phyloP scores from a whole-genome alignment of 306 rosid genomes.

The Luffa acutangula region DNA sequence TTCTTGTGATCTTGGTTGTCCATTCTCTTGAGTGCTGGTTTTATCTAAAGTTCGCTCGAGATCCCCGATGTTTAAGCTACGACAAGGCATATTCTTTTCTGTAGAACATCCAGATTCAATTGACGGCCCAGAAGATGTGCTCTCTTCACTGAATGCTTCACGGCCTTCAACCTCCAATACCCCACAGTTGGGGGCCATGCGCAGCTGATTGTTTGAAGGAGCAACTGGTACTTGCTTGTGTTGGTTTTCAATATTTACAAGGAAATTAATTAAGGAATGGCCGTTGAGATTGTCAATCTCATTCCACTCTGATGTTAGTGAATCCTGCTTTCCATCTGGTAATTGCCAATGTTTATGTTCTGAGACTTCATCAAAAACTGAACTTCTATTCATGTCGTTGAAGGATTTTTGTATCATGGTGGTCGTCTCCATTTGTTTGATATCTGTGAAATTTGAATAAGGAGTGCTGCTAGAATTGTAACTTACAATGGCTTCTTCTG shows the following conservation, averaged over 20 bases:
- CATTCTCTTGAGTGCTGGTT: constrained; percentile 21
- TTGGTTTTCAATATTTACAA: constrained; percentile 24
- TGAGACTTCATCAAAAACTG: constrained; percentile 27
- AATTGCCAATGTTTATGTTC: constrained; percentile 23
- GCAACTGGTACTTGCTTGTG: constrained; percentile 24
- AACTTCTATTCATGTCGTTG: constrained; percentile 31
- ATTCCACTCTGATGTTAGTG: constrained; percentile 22
- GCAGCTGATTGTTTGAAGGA: constrained; percentile 28
- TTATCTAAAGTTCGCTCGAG: constrained; percentile 19
- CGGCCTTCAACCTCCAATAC: constrained; percentile 23
- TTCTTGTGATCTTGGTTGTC: constrained; percentile 21
- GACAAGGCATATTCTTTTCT: constrained; percentile 19
- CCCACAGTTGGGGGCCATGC: constrained; percentile 16
- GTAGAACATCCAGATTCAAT: constrained; percentile 19
- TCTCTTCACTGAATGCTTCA: constrained; percentile 41
- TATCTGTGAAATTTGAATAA: constrained; percentile 22
- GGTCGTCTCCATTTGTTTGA: constrained; percentile 25
- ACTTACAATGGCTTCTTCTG: constrained; percentile 41
- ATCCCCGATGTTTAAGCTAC: constrained; percentile 26
- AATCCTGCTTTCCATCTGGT: constrained; percentile 12
- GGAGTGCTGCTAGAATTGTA: constrained; percentile 20
- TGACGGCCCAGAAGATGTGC: constrained; percentile 38
- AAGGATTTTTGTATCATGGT: constrained; percentile 40
- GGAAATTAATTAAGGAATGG: constrained; percentile 26
- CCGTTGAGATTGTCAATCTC: constrained; percentile 22